These are phyloP conservation scores for Candida glucosophila DNA, from an alignment of 1,139 yeast species.

Conservation along the genomic window DNA sequence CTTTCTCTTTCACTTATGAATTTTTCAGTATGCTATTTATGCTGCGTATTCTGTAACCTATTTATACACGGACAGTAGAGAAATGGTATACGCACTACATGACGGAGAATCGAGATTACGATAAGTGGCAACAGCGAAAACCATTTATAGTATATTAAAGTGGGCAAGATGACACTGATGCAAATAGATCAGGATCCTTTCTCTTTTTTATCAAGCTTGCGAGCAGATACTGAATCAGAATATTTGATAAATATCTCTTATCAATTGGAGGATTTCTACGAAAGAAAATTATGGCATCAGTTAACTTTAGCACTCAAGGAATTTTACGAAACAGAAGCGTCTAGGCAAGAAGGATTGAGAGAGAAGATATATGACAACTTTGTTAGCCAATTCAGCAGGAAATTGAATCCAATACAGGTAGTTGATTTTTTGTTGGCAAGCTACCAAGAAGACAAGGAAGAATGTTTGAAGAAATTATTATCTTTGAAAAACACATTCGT, in stretches of 20 bases:
- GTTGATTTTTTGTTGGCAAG: slow-evolving; percentile 63
- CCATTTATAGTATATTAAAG: neutral
- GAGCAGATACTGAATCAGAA: slow-evolving; percentile 61
- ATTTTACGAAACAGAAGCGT: slow-evolving; percentile 44
- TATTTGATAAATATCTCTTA: slow-evolving; percentile 57
- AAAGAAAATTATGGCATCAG: slow-evolving; percentile 74
- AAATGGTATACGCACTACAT: slow-evolving; percentile 2
- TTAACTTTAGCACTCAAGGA: slow-evolving; percentile 62
- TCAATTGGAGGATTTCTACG: slow-evolving; percentile 79
- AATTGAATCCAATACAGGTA: slow-evolving; percentile 70
- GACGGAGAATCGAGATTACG: slow-evolving; percentile 1
- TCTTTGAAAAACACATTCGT: slow-evolving; percentile 43
- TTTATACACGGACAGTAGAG: neutral
- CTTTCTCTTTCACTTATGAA: too few species aligned
- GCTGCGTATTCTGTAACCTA: too few species aligned
- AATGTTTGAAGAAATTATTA: slow-evolving; percentile 48
- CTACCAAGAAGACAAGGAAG: slow-evolving; percentile 33
- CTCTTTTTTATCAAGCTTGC: slow-evolving; percentile 60
- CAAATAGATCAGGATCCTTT: slow-evolving; percentile 41
- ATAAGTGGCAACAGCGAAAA: slow-evolving; percentile 4
- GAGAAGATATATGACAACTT: slow-evolving; percentile 66
- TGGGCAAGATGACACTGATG: slow-evolving; percentile 27
- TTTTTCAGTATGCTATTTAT: too few species aligned
- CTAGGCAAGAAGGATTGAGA: slow-evolving; percentile 44
- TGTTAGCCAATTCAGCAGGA: slow-evolving; percentile 55